Evolutionary conservation across 768 basidiomycete species (phyloP).

Genomic region (Inosperma sp.): DNA sequence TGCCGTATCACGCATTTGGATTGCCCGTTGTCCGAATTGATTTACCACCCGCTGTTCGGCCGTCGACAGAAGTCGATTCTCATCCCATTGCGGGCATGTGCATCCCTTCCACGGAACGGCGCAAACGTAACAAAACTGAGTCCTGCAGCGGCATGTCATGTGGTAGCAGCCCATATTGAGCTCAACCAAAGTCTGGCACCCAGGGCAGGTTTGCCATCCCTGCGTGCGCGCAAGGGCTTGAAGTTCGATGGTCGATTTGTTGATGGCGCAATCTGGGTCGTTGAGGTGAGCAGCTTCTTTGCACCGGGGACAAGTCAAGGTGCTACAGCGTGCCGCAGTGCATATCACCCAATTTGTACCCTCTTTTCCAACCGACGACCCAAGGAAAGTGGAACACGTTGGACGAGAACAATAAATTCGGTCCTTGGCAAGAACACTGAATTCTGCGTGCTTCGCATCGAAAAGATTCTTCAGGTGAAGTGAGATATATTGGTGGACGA

Average conservation of each 20-base stretch:
- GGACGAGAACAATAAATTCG: conserved; percentile 50
- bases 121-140: conserved; percentile 65
- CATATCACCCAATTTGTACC: conserved; percentile 30
- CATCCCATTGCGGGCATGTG: conserved; percentile 61
- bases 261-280: conserved; percentile 36
- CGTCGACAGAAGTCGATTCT: conserved; percentile 35
- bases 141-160: conserved; percentile 56
- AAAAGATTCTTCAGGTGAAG: conserved; percentile 29
- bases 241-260: conserved; percentile 39
- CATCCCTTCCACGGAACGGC: conserved; percentile 60
- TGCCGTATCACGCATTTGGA: conserved; percentile 17
- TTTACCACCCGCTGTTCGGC: conserved; percentile 46
- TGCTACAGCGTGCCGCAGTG: conserved; percentile 30
- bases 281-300: conserved; percentile 42
- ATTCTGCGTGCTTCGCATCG: conserved; percentile 43
- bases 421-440: conserved; percentile 34
- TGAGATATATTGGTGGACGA: conserved; percentile 29
- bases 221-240: conserved; percentile 40
- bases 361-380: conserved; percentile 27
- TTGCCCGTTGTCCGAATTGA: conserved; percentile 28
- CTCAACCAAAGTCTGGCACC: conserved; percentile 53
- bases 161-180: conserved; percentile 57
- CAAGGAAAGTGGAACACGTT: conserved; percentile 52
- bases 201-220: conserved; percentile 62
- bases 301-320: conserved; percentile 44